phyloP scores from a whole-genome alignment of 83 land plant species.

The Isoetes engelmannii region DNA sequence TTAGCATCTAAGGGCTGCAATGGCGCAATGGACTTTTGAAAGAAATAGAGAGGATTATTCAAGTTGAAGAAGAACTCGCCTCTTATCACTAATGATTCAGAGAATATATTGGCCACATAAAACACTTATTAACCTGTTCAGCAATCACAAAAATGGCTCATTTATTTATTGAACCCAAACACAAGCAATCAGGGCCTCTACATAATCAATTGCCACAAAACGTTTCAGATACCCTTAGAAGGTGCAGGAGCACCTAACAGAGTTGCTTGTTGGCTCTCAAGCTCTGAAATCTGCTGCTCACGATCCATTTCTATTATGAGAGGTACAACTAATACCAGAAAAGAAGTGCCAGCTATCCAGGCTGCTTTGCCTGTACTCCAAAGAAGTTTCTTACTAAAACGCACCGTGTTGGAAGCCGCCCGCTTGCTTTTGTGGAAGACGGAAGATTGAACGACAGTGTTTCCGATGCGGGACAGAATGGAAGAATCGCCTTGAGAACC shows the following conservation, averaged over 20 bases:
- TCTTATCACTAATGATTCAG: too few species aligned
- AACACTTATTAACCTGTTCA: too few species aligned
- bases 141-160: too few species aligned
- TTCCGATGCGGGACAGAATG: slow-evolving; percentile 27
- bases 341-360: slow-evolving; percentile 90
- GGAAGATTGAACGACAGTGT: slow-evolving; percentile 32
- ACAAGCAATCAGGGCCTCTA: too few species aligned
- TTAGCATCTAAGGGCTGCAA: too few species aligned
- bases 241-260: slow-evolving; percentile 26
- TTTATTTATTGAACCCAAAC: too few species aligned
- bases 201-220: too few species aligned
- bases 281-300: slow-evolving; percentile 59
- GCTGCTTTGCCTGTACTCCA: slow-evolving; percentile 90
- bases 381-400: slow-evolving; percentile 56
- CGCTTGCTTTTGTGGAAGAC: slow-evolving; percentile 38
- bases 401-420: slow-evolving; percentile 43
- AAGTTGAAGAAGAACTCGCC: too few species aligned
- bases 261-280: slow-evolving; percentile 32
- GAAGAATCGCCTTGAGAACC: too few species aligned
- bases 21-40: too few species aligned
- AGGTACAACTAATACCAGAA: slow-evolving; percentile 77
- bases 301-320: slow-evolving; percentile 90
- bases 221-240: neutral
- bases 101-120: too few species aligned
- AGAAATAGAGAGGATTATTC: too few species aligned